Evolutionary conservation across 176 grass and related monocot species (phyloP), one percentile per base, ranked within the genome.

Genomic region (Rhynchospora pubera): DNA sequence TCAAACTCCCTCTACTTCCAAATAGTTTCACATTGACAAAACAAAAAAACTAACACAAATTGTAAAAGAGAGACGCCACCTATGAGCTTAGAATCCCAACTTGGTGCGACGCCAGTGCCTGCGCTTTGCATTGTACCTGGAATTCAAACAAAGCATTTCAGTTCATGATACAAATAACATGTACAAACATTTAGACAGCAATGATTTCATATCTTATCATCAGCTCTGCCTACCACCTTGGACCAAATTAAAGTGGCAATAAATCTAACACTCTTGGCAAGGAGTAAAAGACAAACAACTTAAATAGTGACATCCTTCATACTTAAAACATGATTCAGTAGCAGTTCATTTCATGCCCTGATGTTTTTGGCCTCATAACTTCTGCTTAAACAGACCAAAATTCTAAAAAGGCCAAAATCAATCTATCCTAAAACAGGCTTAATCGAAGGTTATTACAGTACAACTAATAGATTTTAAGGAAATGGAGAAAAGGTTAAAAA

Each of bases 101-200:
- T 97, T 97, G 87, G 94, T 97, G 86, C 94, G 94, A 82, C 94
- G 94, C 91, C 94, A 97, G 68, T 97, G 94, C 94, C 94, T 97
- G 84, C 91, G 94, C 91, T 97, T 97, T 14, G 94, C 94, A 57
- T 97, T 93, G 86, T 97, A 97, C 94, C 94, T 97, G 78, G n/a
- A 39, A 72, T 81, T 63, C 61, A 44, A 65, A 79, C 1, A 67
- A 52, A 10, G 14, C 19, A 85, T 77, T 76, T 77, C 72, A 77
- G 5, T 16, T 55, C 0, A 30, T 76, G 72, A 5, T 32, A 23
- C 22, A 30, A 76, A 69, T 14, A 13, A 60, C 15, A 60, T n/a
- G 2, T 39, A 34, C 0, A 16, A 42, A 39, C 32, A 66, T 39
- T 34, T 34, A 10, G 5, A 42, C 0, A 66, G 19, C 18, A 66